Evolutionary conservation across 495 filamentous ascomycete species (phyloP).

Genomic region (Aspergillus coremiiformis): DNA sequence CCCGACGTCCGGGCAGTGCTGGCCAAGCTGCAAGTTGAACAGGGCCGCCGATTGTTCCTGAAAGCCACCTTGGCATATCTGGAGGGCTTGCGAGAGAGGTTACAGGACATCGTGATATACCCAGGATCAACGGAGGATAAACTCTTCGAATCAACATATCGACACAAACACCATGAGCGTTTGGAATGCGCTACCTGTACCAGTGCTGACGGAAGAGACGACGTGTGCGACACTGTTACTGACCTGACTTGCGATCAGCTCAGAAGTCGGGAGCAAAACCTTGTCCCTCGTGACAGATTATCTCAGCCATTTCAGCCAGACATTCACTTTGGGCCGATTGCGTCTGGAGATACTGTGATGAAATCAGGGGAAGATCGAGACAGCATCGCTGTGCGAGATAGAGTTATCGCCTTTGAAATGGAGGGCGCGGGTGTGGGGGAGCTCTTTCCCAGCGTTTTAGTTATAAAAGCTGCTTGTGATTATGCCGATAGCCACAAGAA

Average conservation of each 20-base stretch:
- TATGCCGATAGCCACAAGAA: constrained; percentile 4
- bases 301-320: no score
- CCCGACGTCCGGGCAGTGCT: not conserved
- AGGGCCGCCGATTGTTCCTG: not conserved
- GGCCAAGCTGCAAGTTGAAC: not conserved
- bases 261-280: not conserved
- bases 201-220: no score
- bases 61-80: not conserved
- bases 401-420: constrained; percentile 25
- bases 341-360: constrained; percentile 23
- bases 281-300: not conserved
- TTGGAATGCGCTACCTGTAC: no score
- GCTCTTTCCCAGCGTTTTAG: not conserved
- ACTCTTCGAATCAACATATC: not conserved
- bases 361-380: not conserved
- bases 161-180: not conserved
- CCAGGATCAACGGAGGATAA: not conserved
- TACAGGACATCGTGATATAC: not conserved
- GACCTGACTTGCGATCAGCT: not conserved
- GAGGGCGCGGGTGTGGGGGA: not conserved
- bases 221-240: not conserved
- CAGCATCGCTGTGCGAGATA: not conserved
- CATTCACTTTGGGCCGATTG: constrained; percentile 29
- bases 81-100: not conserved
- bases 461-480: not conserved